Conservation (phyloP, 345 rosid genomes). For the Moricandia arvensis region DNA sequence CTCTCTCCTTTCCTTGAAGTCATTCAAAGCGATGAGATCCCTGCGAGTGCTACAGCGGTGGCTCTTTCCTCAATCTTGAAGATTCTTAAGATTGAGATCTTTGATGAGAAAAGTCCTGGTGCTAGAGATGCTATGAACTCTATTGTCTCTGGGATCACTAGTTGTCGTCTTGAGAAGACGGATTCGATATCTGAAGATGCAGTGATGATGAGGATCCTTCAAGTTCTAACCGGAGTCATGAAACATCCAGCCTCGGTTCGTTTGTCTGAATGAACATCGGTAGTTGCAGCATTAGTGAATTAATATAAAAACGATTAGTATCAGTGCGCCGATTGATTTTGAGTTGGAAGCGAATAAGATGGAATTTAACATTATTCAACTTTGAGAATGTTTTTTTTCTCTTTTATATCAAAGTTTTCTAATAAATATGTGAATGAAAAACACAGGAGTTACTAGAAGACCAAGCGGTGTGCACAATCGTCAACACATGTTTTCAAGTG, state of each 20-base stretch:
- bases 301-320: neutral
- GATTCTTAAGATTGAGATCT: constrained; percentile 60
- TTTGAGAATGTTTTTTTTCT: neutral
- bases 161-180: constrained; percentile 81
- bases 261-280: neutral
- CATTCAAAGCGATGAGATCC: constrained; percentile 71
- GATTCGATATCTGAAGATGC: constrained; percentile 64
- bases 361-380: neutral
- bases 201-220: constrained; percentile 81
- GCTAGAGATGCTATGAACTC: constrained; percentile 64
- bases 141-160: constrained; percentile 57
- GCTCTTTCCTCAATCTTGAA: constrained; percentile 66
- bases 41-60: constrained; percentile 68
- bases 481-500: constrained; percentile 87
- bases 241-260: constrained; percentile 48
- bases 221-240: constrained; percentile 61
- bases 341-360: neutral
- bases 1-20: constrained; percentile 83
- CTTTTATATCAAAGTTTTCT: neutral
- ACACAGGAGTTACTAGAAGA: constrained; percentile 52
- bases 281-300: neutral
- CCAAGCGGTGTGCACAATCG: constrained; percentile 71
- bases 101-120: constrained; percentile 77
- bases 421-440: neutral
- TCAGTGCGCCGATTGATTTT: neutral